Evolutionary conservation across 805 yeast species (phyloP).

Genomic region (Blastobotrys attinorum): DNA sequence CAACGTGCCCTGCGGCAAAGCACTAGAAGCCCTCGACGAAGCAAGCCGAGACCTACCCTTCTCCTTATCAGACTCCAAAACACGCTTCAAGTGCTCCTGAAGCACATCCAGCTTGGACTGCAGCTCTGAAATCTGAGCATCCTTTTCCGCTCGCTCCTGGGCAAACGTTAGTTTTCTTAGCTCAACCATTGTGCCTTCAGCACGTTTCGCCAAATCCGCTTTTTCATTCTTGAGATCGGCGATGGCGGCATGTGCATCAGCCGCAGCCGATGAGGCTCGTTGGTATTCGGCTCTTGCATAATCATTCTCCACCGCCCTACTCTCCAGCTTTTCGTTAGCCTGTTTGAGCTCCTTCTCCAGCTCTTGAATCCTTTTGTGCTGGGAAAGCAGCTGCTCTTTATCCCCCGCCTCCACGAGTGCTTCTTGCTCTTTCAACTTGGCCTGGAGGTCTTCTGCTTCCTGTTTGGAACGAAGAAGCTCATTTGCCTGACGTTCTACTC

Average conservation of each 20-base stretch:
- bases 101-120: slow-evolving; percentile 21
- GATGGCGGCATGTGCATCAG: slow-evolving; percentile 25
- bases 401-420: slow-evolving; percentile 19
- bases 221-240: slow-evolving; percentile 21
- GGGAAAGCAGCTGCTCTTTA: slow-evolving; percentile 26
- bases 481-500: slow-evolving; percentile 18
- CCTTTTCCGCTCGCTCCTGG: slow-evolving; percentile 25
- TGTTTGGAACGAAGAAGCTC: slow-evolving; percentile 18
- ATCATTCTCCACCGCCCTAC: slow-evolving; percentile 48
- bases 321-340: slow-evolving; percentile 37
- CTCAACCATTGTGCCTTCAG: slow-evolving; percentile 21
- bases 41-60: slow-evolving; percentile 18
- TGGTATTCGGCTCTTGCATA: slow-evolving; percentile 38
- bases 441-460: slow-evolving; percentile 24
- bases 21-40: slow-evolving; percentile 13
- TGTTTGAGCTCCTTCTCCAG: slow-evolving; percentile 40
- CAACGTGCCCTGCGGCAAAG: slow-evolving; percentile 18
- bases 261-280: slow-evolving; percentile 25
- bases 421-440: slow-evolving; percentile 25
- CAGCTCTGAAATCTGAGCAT: slow-evolving; percentile 23
- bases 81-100: slow-evolving; percentile 26
- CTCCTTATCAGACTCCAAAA: slow-evolving; percentile 15
- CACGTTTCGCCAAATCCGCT: slow-evolving; percentile 14
- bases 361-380: slow-evolving; percentile 37
- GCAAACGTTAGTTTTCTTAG: slow-evolving; percentile 23